phyloP scores from a whole-genome alignment of 345 rosid genomes.

The Citrus reticulata region DNA sequence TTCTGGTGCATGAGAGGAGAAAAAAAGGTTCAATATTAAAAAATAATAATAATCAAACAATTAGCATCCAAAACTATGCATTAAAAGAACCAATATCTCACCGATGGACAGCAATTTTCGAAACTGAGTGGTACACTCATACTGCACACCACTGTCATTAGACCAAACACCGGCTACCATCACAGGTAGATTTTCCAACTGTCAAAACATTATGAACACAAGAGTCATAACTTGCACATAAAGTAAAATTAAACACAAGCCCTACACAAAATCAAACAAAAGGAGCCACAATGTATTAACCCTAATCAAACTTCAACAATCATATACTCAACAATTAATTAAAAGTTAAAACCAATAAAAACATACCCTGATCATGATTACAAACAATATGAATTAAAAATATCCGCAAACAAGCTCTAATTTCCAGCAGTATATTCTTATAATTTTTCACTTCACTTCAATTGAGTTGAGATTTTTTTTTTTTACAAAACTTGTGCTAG shows the following conservation, averaged over 20 bases:
- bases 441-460: too few relatives aligned
- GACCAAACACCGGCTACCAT: slow-evolving; percentile 71
- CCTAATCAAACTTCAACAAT: too few relatives aligned
- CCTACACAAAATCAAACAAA: not conserved
- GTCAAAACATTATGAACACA: not conserved
- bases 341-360: not conserved
- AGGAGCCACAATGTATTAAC: too few relatives aligned
- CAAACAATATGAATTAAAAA: not conserved
- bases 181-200: slow-evolving; percentile 76
- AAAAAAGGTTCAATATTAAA: not conserved
- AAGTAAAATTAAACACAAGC: not conserved
- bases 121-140: slow-evolving; percentile 81
- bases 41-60: not conserved
- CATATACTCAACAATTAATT: not conserved
- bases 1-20: slow-evolving; percentile 28
- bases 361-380: not conserved
- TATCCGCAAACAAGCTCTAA: not conserved
- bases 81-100: slow-evolving; percentile 11
- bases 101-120: slow-evolving; percentile 81
- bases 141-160: slow-evolving; percentile 54
- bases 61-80: not conserved
- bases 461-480: too few relatives aligned
- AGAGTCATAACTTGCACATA: not conserved
- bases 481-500: too few relatives aligned
- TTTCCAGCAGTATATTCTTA: too few relatives aligned